Evolutionary conservation across 768 basidiomycete species (phyloP).

Genomic region (Mycena sanguinolenta): DNA sequence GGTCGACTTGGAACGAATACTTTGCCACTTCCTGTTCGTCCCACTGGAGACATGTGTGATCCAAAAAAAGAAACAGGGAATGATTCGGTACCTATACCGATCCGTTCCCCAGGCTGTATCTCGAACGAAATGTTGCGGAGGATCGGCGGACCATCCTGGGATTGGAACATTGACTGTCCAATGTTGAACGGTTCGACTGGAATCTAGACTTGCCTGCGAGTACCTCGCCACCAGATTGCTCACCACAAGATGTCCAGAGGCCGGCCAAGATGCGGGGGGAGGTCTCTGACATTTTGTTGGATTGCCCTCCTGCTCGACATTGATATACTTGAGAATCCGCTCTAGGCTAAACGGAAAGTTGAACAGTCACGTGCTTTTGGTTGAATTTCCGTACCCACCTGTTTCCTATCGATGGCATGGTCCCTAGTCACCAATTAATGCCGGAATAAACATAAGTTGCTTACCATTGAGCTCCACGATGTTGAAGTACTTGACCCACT

Average conservation of each 20-base stretch:
- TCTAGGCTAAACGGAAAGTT: neutral
- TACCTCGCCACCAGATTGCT: neutral
- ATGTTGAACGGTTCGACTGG: too few relatives aligned
- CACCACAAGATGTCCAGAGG: neutral
- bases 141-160: neutral
- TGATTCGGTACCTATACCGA: neutral
- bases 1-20: neutral
- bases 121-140: neutral
- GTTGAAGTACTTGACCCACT: constrained; percentile 1
- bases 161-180: too few relatives aligned
- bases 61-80: neutral
- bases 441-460: neutral
- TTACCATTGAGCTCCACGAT: neutral
- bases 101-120: neutral
- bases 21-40: neutral
- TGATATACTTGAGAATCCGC: constrained; percentile 2
- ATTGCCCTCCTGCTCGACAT: neutral
- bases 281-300: neutral
- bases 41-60: neutral
- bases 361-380: constrained; percentile 2
- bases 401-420: neutral
- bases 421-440: too few relatives aligned
- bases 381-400: neutral
- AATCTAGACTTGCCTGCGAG: neutral
- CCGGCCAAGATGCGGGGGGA: neutral